Percentiles rank a stretch among this genome's conserved stretches.
Evolutionary conservation across 495 filamentous ascomycete species (phyloP).

Genomic region (Staphylotrichum longicolle): DNA sequence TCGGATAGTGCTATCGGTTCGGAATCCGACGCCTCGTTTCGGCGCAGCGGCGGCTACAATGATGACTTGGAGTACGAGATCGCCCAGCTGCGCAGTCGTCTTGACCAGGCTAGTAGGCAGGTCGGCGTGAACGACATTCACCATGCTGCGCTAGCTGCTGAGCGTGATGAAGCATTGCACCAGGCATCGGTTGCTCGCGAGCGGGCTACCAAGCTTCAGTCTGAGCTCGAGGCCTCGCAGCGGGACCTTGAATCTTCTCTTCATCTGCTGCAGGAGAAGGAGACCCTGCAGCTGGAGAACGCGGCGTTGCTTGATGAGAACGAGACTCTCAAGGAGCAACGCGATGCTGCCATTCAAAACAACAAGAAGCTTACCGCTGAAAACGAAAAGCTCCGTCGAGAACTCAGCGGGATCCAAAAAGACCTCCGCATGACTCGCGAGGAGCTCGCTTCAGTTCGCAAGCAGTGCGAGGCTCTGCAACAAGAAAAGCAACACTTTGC

Average conservation of each 20-base stretch:
- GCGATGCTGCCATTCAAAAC: constrained; percentile 26
- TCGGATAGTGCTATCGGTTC: constrained; percentile 48
- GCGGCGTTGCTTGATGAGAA: constrained; percentile 36
- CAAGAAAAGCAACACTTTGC: constrained; percentile 41
- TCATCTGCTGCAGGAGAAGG: constrained; percentile 35
- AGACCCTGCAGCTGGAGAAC: constrained; percentile 38
- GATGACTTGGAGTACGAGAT: constrained; percentile 45
- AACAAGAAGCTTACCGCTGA: constrained; percentile 32
- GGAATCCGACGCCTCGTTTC: constrained; percentile 44
- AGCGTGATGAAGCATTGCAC: constrained; percentile 48
- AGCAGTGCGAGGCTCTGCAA: constrained; percentile 31
- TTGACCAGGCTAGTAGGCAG: constrained; percentile 48
- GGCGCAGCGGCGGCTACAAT: constrained; percentile 36
- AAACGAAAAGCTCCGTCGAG: constrained; percentile 40
- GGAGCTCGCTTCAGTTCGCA: constrained; percentile 37
- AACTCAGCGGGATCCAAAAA: constrained; percentile 36
- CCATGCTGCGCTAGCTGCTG: constrained; percentile 43
- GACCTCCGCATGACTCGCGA: constrained; percentile 37
- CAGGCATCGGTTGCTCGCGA: constrained; percentile 43
- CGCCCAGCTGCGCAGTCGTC: constrained; percentile 39
- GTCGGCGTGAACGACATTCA: constrained; percentile 48
- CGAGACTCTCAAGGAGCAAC: constrained; percentile 33
- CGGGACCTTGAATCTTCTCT: constrained; percentile 37
- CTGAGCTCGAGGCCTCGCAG: constrained; percentile 40
- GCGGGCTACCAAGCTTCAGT: constrained; percentile 45